phyloP scores from a whole-genome alignment of 495 filamentous ascomycete species.

The Glarea lozoyensis region DNA sequence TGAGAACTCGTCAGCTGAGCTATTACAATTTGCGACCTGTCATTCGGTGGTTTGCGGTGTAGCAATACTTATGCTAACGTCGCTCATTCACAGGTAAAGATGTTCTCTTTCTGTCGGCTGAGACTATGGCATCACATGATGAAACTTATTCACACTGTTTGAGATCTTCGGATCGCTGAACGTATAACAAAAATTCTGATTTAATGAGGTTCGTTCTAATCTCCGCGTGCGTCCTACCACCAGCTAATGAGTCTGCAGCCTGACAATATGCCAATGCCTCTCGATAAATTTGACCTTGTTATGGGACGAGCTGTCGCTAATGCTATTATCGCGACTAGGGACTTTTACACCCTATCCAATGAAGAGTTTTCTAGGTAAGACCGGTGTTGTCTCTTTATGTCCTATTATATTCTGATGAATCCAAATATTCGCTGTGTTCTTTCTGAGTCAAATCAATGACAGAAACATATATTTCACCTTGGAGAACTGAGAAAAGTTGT shows the following conservation, averaged over 20 bases:
- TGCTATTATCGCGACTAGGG: conserved; percentile 5
- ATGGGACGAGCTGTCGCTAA: conserved; percentile 6
- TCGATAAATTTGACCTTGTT: conserved; percentile 2
- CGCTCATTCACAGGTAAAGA: conserved; percentile 33
- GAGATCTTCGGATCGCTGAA: conserved; percentile 75
- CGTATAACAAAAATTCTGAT: conserved; percentile 86
- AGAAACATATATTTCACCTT: conserved; percentile 78
- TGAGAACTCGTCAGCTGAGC: conserved; percentile 97
- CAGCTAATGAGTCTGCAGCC: conserved; percentile 13
- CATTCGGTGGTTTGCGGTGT: conserved; percentile 1
- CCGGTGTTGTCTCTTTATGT: conserved; percentile 3
- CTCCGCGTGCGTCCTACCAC: conserved; percentile 5
- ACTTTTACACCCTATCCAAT: too few species aligned
- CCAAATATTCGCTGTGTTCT: conserved; percentile 71
- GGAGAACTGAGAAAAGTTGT: conserved; percentile 97
- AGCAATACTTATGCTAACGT: conserved; percentile 27
- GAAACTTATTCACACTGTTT: conserved; percentile 98
- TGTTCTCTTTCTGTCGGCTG: conserved; percentile 15
- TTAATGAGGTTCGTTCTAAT: conserved; percentile 75
- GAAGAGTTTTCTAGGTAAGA: conserved; percentile 13
- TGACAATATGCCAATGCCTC: conserved; percentile 20
- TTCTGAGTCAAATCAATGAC: conserved; percentile 64
- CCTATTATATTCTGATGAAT: conserved; percentile 52
- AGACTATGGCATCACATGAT: conserved; percentile 47
- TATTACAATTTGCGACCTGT: conserved; percentile 28